Evolutionary conservation across 805 yeast species (phyloP), one percentile per base, ranked within the genome.

Genomic region (Zygosaccharomyces gambellarensis): DNA sequence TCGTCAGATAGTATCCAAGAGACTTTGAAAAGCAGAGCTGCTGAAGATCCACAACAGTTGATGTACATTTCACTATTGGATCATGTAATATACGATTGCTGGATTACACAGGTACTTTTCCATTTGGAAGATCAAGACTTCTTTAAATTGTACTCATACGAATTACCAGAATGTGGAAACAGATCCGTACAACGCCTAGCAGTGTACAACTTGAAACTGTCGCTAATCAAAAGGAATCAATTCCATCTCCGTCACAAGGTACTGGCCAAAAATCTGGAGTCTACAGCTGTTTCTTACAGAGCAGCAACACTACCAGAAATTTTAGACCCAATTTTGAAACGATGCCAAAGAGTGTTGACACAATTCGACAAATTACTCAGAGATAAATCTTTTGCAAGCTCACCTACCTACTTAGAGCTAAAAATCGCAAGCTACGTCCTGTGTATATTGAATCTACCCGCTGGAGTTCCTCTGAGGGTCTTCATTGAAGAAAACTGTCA

Each of bases 51-150:
- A 4, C 59, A 65, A 7, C 73, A 74, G 45, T 42, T 58, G 36
- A 60, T 74, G 68, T 60, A 69, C 57, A 69, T 64, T 48, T 61
- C 68, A 22, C 60, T 79, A 46, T 56, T 80, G 4, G 84, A 82
- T 50, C 66, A 70, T 8, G 68, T 71, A 19, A 54, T 81, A 3
- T 75, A 75, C 52, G 85, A 81, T 56, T 69, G 73, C n/a, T 80
- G 79, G 78, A 58, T 77, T 21, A 54, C 68, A 0, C 60, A 64
- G 4, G 56, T 68, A 2, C 32, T 72, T 4, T 61, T 56, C 34
- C 62, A 64, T n/a, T 36, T 60, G 5, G 32, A 49, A 1, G 42
- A 50, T 3, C 46, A 49, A 1, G 48, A 52, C 27, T 67, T 66
- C 46, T 45, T 56, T 3, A 51, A 48, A 27, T 48, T 68, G 1